Evolutionary conservation across 768 basidiomycete genomes (phyloP).

Genomic region (Podaxis sp.): DNA sequence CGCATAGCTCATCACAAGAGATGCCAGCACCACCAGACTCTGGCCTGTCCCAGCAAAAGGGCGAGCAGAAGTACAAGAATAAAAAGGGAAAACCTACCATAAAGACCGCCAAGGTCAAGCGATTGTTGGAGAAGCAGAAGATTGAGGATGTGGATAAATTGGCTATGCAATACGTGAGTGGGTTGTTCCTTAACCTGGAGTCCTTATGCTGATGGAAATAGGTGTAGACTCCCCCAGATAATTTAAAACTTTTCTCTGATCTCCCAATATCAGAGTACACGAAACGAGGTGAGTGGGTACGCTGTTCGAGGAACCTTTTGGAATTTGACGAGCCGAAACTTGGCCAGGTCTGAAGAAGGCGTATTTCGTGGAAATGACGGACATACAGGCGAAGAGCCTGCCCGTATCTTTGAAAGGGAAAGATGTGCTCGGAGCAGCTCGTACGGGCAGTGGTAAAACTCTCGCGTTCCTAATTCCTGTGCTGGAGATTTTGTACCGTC

Average conservation of each 20-base stretch:
- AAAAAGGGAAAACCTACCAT: conserved; percentile 20
- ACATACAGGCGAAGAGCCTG: conserved; percentile 89
- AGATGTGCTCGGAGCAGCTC: conserved; percentile 94
- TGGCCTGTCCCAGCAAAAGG: conserved; percentile 12
- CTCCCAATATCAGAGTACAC: conserved; percentile 82
- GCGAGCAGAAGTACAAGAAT: conserved; percentile 18
- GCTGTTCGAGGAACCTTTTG: not conserved
- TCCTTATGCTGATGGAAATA: conserved; percentile 15
- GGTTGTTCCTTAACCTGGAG: not conserved
- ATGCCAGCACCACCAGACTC: too few relatives aligned
- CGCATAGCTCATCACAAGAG: too few relatives aligned
- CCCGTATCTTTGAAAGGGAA: conserved; percentile 91
- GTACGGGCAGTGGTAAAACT: conserved; percentile 96
- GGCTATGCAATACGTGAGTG: conserved; percentile 51
- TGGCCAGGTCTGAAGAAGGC: conserved; percentile 78
- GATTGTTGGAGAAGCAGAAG: conserved; percentile 46
- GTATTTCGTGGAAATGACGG: conserved; percentile 86
- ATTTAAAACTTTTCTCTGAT: conserved; percentile 61
- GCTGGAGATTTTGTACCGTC: conserved; percentile 83
- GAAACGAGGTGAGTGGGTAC: conserved; percentile 55
- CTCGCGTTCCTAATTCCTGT: conserved; percentile 94
- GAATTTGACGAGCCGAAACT: not conserved
- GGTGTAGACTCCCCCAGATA: conserved; percentile 50
- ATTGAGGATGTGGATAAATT: conserved; percentile 49
- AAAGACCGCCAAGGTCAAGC: conserved; percentile 37